Evolutionary conservation across 306 rosid genomes (phyloP).

Genomic region (Amphicarpaea edgeworthii): DNA sequence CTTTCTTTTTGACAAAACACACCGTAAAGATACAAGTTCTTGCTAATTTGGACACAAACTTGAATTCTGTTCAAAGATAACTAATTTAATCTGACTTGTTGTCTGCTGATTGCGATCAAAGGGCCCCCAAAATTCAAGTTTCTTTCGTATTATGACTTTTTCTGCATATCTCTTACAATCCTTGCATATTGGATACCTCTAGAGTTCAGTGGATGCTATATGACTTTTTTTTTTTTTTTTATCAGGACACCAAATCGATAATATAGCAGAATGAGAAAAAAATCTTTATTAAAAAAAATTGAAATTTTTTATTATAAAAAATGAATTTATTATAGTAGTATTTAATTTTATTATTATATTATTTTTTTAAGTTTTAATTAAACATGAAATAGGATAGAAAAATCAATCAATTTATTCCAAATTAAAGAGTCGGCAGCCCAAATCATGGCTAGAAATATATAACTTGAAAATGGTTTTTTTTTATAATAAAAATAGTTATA

Average conservation of each 20-base stretch:
- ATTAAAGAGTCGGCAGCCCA: too few species aligned
- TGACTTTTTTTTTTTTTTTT: too few species aligned
- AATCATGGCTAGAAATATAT: too few species aligned
- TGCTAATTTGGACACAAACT: not conserved
- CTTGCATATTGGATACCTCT: not conserved
- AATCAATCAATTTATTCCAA: too few species aligned
- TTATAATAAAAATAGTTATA: too few species aligned
- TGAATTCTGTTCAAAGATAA: not conserved
- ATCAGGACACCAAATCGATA: not conserved
- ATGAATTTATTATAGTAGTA: too few species aligned
- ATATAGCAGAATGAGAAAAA: not conserved
- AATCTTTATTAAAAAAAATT: too few species aligned
- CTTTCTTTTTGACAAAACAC: not conserved
- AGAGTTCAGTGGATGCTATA: not conserved
- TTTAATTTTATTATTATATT: too few species aligned
- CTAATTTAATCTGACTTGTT: not conserved
- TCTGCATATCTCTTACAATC: not conserved
- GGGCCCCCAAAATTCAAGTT: not conserved
- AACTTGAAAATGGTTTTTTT: too few species aligned
- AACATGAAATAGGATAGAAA: too few species aligned
- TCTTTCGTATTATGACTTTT: not conserved
- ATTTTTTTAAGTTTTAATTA: too few species aligned
- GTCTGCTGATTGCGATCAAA: not conserved
- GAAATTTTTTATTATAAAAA: too few species aligned
- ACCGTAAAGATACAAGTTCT: not conserved